Conservation (phyloP, 176 grass and related monocot species). For the Aegilops longissima region DNA sequence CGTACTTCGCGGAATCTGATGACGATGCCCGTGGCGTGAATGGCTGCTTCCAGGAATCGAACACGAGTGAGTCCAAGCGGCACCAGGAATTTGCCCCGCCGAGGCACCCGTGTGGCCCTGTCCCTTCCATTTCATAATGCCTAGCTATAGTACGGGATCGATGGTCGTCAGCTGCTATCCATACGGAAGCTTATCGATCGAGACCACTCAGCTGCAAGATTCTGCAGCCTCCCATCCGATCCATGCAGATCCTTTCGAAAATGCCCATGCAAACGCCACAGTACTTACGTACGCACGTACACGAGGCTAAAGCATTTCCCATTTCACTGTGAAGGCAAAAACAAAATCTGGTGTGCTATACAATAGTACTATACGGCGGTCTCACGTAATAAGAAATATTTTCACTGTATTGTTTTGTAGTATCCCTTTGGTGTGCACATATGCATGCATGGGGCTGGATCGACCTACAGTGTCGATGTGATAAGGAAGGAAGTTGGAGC, state of each 20-base stretch:
- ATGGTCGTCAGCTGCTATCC: background rate
- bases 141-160: background rate
- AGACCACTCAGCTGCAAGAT: background rate
- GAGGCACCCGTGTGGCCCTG: background rate
- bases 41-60: constrained; percentile 20
- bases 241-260: background rate
- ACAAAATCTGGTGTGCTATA: background rate
- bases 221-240: background rate
- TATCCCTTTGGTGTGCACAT: background rate
- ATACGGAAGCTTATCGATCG: background rate
- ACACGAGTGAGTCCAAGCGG: background rate
- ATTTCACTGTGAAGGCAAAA: no score
- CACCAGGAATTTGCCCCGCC: background rate
- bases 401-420: background rate
- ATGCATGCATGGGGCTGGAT: background rate
- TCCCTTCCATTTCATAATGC: background rate
- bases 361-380: background rate
- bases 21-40: background rate
- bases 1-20: constrained; percentile 11
- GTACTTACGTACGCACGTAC: no score
- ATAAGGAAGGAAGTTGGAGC: background rate
- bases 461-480: constrained; percentile 1
- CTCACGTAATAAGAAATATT: background rate
- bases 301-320: background rate
- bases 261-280: background rate